Conservation (phyloP, 371 early-diverging fungal species). For the Blakeslea trispora region DNA sequence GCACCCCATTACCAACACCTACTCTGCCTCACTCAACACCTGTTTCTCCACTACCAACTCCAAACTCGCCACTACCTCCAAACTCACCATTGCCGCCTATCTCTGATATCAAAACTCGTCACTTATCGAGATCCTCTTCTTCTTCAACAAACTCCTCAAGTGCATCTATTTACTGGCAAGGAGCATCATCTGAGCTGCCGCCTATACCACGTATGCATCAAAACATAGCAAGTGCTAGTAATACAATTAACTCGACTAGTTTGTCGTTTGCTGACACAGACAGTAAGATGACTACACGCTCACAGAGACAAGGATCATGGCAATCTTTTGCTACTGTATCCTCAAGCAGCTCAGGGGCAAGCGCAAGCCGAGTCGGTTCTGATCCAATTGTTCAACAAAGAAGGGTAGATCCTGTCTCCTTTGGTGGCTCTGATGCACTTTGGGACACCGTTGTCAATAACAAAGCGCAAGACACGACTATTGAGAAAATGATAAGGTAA, state of each 20-base stretch:
- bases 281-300: background rate
- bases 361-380: too few relatives aligned
- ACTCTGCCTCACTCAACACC: constrained; percentile 7
- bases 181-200: constrained; percentile 13
- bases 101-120: constrained; percentile 3
- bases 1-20: constrained; percentile 9
- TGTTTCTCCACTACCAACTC: constrained; percentile 4
- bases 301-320: constrained; percentile 26
- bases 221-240: constrained; percentile 7
- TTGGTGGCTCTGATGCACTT: constrained; percentile 50
- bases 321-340: constrained; percentile 3
- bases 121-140: constrained; percentile 25
- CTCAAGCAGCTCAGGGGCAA: too few relatives aligned
- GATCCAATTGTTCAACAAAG: constrained; percentile 32
- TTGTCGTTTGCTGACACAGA: too few relatives aligned
- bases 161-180: constrained; percentile 13
- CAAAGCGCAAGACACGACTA: constrained; percentile 34
- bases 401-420: constrained; percentile 43
- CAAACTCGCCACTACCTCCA: constrained; percentile 11
- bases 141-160: constrained; percentile 20
- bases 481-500: constrained; percentile 47
- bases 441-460: constrained; percentile 49
- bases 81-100: constrained; percentile 5
- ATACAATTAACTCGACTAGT: too few relatives aligned
- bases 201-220: constrained; percentile 24